A percentile compares a stretch with the other conserved stretches of the same genome.
Evolutionary conservation across 2,329 filamentous ascomycete genomes (phyloP).

Genomic region (Colletotrichum abscissum): DNA sequence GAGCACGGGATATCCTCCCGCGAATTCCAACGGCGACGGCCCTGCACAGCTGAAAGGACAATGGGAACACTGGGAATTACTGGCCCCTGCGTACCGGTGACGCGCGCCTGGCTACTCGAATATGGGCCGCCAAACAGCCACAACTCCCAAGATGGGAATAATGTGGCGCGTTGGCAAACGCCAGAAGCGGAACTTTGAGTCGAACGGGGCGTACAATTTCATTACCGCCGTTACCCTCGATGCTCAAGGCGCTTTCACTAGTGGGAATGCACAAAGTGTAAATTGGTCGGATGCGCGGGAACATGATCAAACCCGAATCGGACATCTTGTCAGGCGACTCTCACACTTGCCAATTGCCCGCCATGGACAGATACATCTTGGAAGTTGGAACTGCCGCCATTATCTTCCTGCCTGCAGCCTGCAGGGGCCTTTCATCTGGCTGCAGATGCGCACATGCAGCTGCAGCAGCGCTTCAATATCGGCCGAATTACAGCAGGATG

Average conservation of each 20-base stretch:
- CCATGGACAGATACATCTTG: not conserved
- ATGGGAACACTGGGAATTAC: not conserved
- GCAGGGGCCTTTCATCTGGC: not conserved
- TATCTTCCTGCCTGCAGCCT: not conserved
- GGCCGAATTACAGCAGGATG: not conserved
- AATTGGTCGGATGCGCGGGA: constrained; percentile 5
- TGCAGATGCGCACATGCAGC: not conserved
- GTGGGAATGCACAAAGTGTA: constrained; percentile 4
- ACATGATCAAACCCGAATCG: not conserved
- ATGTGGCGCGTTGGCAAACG: constrained; percentile 5
- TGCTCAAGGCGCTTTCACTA: not conserved
- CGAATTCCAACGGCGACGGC: constrained; percentile 8
- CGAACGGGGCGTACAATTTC: not conserved
- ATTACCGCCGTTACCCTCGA: not conserved
- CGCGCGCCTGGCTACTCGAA: not conserved
- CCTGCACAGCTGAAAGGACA: constrained; percentile 27
- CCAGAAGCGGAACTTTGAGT: not conserved
- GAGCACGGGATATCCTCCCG: not conserved
- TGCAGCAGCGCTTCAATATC: constrained; percentile 7
- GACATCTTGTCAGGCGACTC: not conserved
- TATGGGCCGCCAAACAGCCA: not conserved
- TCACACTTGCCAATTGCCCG: not conserved
- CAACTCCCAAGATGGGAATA: not conserved
- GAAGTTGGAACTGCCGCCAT: not conserved
- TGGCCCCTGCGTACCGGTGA: constrained; percentile 5